phyloP scores from a whole-genome alignment of 2,329 filamentous ascomycete genomes.

The Claviceps monticola region DNA sequence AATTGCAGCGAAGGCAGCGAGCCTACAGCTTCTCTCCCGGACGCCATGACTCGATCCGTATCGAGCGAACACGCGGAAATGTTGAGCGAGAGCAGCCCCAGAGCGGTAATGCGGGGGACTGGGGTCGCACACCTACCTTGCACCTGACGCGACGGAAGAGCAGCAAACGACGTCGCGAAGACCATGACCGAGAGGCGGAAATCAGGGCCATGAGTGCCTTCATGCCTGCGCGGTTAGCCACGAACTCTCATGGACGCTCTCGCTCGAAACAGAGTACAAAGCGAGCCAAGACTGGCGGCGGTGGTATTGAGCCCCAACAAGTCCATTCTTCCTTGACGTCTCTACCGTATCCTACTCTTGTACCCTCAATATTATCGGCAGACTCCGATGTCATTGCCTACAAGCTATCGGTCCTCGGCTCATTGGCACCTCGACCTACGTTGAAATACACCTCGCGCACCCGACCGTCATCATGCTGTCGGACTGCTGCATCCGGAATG shows the following conservation, averaged over 20 bases:
- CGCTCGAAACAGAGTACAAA: slow-evolving; percentile 52
- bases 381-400: slow-evolving; percentile 60
- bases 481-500: slow-evolving; percentile 31
- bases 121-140: slow-evolving; percentile 32
- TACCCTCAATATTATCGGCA: slow-evolving; percentile 64
- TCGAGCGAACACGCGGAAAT: slow-evolving; percentile 15
- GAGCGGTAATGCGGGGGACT: slow-evolving; percentile 9
- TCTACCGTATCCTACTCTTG: slow-evolving; percentile 57
- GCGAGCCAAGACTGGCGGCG: slow-evolving; percentile 43
- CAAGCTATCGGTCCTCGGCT: slow-evolving; percentile 64
- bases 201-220: slow-evolving; percentile 71
- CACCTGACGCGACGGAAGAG: slow-evolving; percentile 54
- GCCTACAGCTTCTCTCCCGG: slow-evolving; percentile 51
- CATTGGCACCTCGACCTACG: slow-evolving; percentile 75
- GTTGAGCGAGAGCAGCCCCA: slow-evolving; percentile 2
- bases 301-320: slow-evolving; percentile 37
- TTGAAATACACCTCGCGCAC: slow-evolving; percentile 60
- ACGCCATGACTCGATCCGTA: slow-evolving; percentile 38
- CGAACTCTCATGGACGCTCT: slow-evolving; percentile 45
- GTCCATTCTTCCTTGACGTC: slow-evolving; percentile 59
- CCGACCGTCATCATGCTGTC: slow-evolving; percentile 33
- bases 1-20: slow-evolving; percentile 32
- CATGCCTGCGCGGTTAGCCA: slow-evolving; percentile 49
- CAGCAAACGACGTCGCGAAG: slow-evolving; percentile 63
- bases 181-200: slow-evolving; percentile 70